Base-by-base conservation (phyloP, 345 rosid species). In the Xanthoceras sorbifolium region DNA sequence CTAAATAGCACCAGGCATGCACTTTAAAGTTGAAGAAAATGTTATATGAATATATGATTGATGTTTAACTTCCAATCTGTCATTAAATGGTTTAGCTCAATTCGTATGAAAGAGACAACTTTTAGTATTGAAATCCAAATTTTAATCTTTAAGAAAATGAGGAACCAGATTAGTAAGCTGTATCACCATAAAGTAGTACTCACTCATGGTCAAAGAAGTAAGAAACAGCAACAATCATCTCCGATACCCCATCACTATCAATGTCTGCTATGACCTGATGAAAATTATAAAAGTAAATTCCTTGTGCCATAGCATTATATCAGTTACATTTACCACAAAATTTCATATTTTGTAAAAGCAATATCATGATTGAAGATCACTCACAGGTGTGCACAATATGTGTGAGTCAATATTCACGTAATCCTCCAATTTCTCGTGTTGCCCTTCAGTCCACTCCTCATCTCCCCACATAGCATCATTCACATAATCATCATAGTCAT, bases 151-250 rank as follows among this genome's bases (percentile, higher is more conserved):
- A 48, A 65, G 71, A 66, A 38, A 22, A 76, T 4, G 28, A 25
- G 7, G 29, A 71, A 54, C 10, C 22, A 59, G 62, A 48, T 40
- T 63, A 20, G 57, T 18, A 15, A 54, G 34, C 23, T 55, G 62
- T 70, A 25, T 61, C 44, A 64, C 55, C 67, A 79, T 68, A 54
- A 40, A 79, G 72, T 74, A 72, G 69, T 84, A 89, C 97, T 90
- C 79, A 94, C 98, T 97, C 99, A 1, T 86, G 97, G 83, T 97
- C 98, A 69, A 97, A 97, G 90, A 92, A 97, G 86, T 91, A 94
- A 57, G 99, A 97, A 84, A 87, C 97, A 72, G 97, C 97, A 75
- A 97, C 81, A 83, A 97, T 78, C 97, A 97, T 97, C 88, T 97
- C 99, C 12, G 92, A 82, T 59, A 94, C 86, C 69, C 99, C 99